Base-by-base conservation (phyloP, 352 stramenopile species). In the Phytophthora pini region DNA sequence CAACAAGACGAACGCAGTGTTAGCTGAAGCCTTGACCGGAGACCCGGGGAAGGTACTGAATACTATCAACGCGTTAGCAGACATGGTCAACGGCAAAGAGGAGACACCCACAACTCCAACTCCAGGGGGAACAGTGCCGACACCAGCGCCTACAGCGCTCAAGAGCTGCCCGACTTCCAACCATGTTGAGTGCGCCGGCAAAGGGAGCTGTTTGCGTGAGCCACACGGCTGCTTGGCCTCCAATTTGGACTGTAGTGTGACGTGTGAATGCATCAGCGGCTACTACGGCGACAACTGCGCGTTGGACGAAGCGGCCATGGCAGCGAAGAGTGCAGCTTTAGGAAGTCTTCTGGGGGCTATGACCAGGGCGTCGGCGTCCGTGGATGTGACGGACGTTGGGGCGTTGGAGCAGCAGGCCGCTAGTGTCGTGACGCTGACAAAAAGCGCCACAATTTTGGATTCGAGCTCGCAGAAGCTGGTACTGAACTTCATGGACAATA, bases 201-300 rank as follows among this genome's bases (percentile, higher is more conserved):
- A 85, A 2, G 84, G 81, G 3, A 70, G 53, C 10, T 92, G 84
- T 45, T 53, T 80, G n/a, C 70, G 70, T 15, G 69, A 87, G 11
- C 82, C 84, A 1, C 50, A 31, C 1, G 48, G 39, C 0, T 92
- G 84, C 17, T 61, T 68, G 1, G 64, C 79, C 20, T 78, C 80
- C 5, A 88, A 87, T 44, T 12, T 88, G 9, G 77, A 80, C 7
- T 90, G 84, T 29, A 50, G 68, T 5, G 77, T 75, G 10, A 84
- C 75, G 20, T 92, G 84, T 57, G 69, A 60, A 10, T 92, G 84
- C 34, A 59, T 27, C 1, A 65, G 63, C 1, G 77, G 72, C 0
- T 89, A 79, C 50, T 92, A 85, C 41, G 81, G 80, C 0, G 80
- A 86, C 40, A 86, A 87, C n/a, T 90, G 84, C 32, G 78, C 61